phyloP scores from a whole-genome alignment of 2,329 filamentous ascomycete genomes.

The Exophiala sp. region DNA sequence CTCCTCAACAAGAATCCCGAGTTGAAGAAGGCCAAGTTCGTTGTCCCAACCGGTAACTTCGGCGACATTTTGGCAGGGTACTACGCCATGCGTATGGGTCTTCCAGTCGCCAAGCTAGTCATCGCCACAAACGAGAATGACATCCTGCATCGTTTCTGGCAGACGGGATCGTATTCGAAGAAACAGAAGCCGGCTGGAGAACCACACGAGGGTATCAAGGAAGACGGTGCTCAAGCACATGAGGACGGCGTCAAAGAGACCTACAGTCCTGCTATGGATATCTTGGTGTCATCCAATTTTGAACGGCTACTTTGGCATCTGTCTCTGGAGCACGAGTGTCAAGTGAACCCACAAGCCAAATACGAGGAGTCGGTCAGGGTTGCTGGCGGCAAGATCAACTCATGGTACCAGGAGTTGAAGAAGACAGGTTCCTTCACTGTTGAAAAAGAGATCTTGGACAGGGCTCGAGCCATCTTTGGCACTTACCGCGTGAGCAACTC shows the following conservation, averaged over 20 bases:
- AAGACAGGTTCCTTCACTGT: slow-evolving; percentile 75
- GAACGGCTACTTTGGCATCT: slow-evolving; percentile 93
- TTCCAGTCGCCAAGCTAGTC: slow-evolving; percentile 80
- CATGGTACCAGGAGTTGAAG: slow-evolving; percentile 78
- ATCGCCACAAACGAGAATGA: slow-evolving; percentile 97
- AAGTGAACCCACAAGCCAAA: slow-evolving; percentile 23
- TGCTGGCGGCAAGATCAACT: slow-evolving; percentile 63
- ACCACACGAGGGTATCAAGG: slow-evolving; percentile 30
- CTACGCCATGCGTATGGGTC: slow-evolving; percentile 79
- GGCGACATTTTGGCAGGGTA: slow-evolving; percentile 85
- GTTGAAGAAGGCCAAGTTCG: slow-evolving; percentile 66
- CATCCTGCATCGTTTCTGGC: slow-evolving; percentile 92
- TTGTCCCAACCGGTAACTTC: slow-evolving; percentile 94
- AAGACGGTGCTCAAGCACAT: slow-evolving; percentile 57
- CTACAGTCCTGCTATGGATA: slow-evolving; percentile 93
- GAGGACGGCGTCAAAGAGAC: slow-evolving; percentile 79
- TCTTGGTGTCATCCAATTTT: slow-evolving; percentile 92
- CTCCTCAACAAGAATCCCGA: slow-evolving; percentile 54
- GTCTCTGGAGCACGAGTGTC: slow-evolving; percentile 60
- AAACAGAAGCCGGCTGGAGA: slow-evolving; percentile 48
- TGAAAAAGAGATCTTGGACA: slow-evolving; percentile 63
- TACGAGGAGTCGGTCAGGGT: slow-evolving; percentile 16
- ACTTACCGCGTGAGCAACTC: slow-evolving; percentile 63
- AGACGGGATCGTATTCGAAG: slow-evolving; percentile 81
- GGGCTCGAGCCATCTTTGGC: slow-evolving; percentile 68